Evolutionary conservation across 768 basidiomycete genomes (phyloP).

Genomic region (Lactifluus piperatus): DNA sequence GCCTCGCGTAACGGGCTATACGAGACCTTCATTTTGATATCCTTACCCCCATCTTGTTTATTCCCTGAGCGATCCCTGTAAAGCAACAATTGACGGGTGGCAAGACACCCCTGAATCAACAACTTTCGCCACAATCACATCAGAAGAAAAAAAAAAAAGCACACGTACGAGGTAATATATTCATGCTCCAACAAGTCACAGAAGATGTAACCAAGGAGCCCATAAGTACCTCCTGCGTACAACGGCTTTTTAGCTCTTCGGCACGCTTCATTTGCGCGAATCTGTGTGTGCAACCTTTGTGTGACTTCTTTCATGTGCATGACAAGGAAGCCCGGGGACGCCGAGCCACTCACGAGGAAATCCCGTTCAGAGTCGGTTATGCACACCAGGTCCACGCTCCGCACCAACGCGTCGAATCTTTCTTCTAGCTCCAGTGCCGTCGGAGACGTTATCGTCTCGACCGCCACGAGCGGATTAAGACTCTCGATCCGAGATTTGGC

Average conservation of each 20-base stretch:
- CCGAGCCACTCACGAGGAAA: constrained; percentile 48
- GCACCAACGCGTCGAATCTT: constrained; percentile 49
- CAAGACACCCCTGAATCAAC: not conserved
- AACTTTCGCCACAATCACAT: not conserved
- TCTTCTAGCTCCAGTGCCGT: constrained; percentile 41
- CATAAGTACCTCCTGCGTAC: constrained; percentile 89
- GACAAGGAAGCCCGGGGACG: not conserved
- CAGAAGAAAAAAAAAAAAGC: not conserved
- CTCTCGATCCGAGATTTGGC: constrained; percentile 80
- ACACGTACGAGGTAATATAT: constrained; percentile 72
- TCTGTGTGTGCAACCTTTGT: constrained; percentile 35
- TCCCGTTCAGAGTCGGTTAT: constrained; percentile 70
- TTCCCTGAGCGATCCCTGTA: constrained; percentile 54
- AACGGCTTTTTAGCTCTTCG: constrained; percentile 67
- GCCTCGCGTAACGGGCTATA: constrained; percentile 60
- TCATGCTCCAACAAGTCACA: constrained; percentile 86
- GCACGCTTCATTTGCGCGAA: constrained; percentile 72
- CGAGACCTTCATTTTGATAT: constrained; percentile 46
- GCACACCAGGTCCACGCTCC: constrained; percentile 75
- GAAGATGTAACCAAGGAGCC: constrained; percentile 88
- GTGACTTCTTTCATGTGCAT: not conserved
- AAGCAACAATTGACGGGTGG: not conserved
- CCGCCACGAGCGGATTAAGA: constrained; percentile 84
- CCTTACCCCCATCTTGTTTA: constrained; percentile 46
- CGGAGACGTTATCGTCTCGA: constrained; percentile 55